phyloP scores from a whole-genome alignment of 1,284 basidiomycete species.

The Butyriboletus appendiculatus region DNA sequence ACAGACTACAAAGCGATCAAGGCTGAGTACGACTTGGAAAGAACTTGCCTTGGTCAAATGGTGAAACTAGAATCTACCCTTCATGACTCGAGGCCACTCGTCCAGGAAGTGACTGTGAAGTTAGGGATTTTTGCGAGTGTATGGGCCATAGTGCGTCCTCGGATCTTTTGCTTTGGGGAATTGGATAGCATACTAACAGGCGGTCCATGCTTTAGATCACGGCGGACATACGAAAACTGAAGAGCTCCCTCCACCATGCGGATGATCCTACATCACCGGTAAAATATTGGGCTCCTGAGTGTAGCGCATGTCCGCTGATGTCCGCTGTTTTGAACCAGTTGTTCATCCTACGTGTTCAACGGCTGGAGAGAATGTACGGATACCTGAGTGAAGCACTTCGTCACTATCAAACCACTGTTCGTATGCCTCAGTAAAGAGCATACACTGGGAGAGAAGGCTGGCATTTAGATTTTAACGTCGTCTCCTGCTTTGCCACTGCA shows the following conservation, averaged over 20 bases:
- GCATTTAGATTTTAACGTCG: not conserved
- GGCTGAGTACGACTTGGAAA: constrained; percentile 12
- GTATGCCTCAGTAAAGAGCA: constrained; percentile 5
- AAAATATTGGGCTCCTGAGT: not conserved
- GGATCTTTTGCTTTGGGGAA: no score
- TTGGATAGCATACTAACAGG: not conserved
- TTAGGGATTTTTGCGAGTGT: constrained; percentile 19
- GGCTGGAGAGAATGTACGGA: constrained; percentile 21
- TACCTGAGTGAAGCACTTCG: constrained; percentile 24
- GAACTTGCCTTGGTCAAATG: constrained; percentile 15
- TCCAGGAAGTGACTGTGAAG: constrained; percentile 20
- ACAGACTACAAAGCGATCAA: constrained; percentile 4
- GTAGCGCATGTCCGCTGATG: not conserved
- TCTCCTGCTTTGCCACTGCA: not conserved
- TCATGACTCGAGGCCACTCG: constrained; percentile 13
- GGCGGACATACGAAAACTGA: constrained; percentile 18
- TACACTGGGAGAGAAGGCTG: not conserved
- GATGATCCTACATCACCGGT: constrained; percentile 17
- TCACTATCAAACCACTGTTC: constrained; percentile 22
- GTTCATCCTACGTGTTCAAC: constrained; percentile 15
- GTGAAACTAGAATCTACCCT: constrained; percentile 9
- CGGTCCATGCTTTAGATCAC: constrained; percentile 13
- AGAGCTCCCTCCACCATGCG: constrained; percentile 7
- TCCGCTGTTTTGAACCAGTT: constrained; percentile 3
- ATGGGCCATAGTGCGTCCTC: constrained; percentile 21